phyloP scores from a whole-genome alignment of 202 grass and related monocot genomes.

The Digitaria exilis region DNA sequence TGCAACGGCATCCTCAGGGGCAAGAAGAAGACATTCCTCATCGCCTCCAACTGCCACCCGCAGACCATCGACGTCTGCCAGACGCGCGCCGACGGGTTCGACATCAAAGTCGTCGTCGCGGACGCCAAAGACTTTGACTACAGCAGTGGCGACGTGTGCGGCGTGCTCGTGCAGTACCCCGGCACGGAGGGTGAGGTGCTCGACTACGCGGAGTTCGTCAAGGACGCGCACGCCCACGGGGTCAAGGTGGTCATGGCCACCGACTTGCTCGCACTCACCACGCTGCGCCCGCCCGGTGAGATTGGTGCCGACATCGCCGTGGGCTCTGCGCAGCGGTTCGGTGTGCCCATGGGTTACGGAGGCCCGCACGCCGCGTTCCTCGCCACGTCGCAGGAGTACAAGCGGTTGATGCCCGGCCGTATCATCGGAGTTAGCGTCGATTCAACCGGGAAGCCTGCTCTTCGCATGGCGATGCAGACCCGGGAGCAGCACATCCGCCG shows the following conservation, averaged over 20 bases:
- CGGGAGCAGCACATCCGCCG: slow-evolving; percentile 96
- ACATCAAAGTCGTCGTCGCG: slow-evolving; percentile 71
- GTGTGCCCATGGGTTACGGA: slow-evolving; percentile 98
- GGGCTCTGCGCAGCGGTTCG: slow-evolving; percentile 91
- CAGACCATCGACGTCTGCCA: slow-evolving; percentile 93
- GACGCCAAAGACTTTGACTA: slow-evolving; percentile 88
- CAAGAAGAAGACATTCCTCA: slow-evolving; percentile 92
- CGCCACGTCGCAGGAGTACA: slow-evolving; percentile 98
- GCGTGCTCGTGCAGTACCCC: slow-evolving; percentile 90
- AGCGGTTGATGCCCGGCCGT: slow-evolving; percentile 88
- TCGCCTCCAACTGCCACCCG: slow-evolving; percentile 92
- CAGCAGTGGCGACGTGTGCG: slow-evolving; percentile 81
- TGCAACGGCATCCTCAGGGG: slow-evolving; percentile 80
- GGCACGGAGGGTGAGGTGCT: slow-evolving; percentile 94
- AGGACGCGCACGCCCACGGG: slow-evolving; percentile 77
- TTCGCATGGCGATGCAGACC: slow-evolving; percentile 99
- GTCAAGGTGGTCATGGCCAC: slow-evolving; percentile 98
- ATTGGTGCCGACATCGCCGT: slow-evolving; percentile 92
- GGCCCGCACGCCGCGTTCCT: slow-evolving; percentile 96
- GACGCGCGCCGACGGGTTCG: slow-evolving; percentile 83
- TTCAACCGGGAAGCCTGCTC: slow-evolving; percentile 81
- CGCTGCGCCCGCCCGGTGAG: slow-evolving; percentile 87
- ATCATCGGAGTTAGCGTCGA: slow-evolving; percentile 95
- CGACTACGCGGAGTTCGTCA: slow-evolving; percentile 84
- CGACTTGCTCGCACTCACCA: slow-evolving; percentile 84